These are phyloP conservation scores for Puccinia horiana DNA, from an alignment of 1,284 basidiomycete species.

Conservation along the genomic window DNA sequence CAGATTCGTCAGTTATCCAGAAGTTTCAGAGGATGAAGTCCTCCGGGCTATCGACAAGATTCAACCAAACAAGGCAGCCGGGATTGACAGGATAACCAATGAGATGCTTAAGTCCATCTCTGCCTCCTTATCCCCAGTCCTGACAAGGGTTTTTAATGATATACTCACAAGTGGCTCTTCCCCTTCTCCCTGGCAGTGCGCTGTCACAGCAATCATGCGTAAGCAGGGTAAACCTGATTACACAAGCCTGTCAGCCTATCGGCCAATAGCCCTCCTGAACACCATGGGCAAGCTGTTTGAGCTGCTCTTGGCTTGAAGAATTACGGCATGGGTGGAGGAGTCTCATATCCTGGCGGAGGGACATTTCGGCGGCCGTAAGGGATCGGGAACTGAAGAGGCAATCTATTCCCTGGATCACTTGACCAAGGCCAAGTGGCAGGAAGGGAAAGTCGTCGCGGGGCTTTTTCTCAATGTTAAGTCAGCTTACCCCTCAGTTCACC, in stretches of 20 bases:
- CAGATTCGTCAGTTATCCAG: no score
- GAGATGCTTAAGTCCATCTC: neutral
- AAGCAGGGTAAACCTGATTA: neutral
- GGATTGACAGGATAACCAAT: neutral
- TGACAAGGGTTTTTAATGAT: no score
- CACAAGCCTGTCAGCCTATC: neutral
- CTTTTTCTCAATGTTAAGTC: slow-evolving; percentile 32
- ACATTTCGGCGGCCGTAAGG: neutral
- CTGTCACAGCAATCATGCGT: neutral
- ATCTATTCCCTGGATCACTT: neutral
- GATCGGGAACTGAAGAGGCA: neutral
- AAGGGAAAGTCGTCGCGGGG: slow-evolving; percentile 2
- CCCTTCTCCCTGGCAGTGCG: neutral
- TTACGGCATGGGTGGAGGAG: slow-evolving; percentile 3
- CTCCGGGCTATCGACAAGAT: neutral
- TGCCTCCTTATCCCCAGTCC: neutral
- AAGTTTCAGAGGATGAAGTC: neutral
- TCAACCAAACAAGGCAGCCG: neutral
- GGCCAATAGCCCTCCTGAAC: neutral
- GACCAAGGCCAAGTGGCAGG: neutral
- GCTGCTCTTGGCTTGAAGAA: neutral
- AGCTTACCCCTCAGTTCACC: slow-evolving; percentile 28
- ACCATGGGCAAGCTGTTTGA: neutral
- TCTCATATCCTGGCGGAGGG: neutral
- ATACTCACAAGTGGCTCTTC: neutral